phyloP scores from a whole-genome alignment of 2,329 filamentous ascomycete genomes.

The Pseudodiploospora longispora region DNA sequence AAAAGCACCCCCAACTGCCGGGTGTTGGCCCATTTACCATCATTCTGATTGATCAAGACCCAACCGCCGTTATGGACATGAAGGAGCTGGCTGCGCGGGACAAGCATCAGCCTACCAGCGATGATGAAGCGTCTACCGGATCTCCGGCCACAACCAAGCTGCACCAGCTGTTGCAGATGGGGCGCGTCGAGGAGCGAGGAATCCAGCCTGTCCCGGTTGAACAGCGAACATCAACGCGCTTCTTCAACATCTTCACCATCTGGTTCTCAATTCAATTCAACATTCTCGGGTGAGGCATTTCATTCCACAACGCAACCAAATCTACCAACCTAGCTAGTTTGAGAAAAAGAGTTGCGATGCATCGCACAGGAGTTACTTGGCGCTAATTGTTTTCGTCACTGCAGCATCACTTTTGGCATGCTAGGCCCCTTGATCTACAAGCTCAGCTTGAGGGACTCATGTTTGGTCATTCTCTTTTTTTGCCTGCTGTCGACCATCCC shows the following conservation, averaged over 20 bases:
- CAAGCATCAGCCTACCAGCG: constrained; percentile 19
- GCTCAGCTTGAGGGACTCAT: constrained; percentile 46
- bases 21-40: no score
- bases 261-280: constrained; percentile 43
- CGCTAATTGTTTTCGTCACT: not conserved
- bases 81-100: constrained; percentile 3
- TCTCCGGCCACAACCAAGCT: constrained; percentile 16
- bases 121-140: constrained; percentile 14
- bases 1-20: no score
- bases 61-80: constrained; percentile 1
- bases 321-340: no score
- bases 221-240: constrained; percentile 31
- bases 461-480: constrained; percentile 57
- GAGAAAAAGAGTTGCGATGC: not conserved
- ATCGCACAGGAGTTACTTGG: not conserved
- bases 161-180: constrained; percentile 25
- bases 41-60: no score
- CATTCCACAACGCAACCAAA: not conserved
- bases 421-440: constrained; percentile 48
- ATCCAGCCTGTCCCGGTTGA: constrained; percentile 35
- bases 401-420: constrained; percentile 55
- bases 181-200: constrained; percentile 35
- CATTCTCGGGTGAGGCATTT: constrained; percentile 31
- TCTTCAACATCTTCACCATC: constrained; percentile 38
- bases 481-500: constrained; percentile 44